Evolutionary conservation across 495 filamentous ascomycete species (phyloP), one percentile per base, ranked within the genome.

Genomic region (Neurospora sp.): DNA sequence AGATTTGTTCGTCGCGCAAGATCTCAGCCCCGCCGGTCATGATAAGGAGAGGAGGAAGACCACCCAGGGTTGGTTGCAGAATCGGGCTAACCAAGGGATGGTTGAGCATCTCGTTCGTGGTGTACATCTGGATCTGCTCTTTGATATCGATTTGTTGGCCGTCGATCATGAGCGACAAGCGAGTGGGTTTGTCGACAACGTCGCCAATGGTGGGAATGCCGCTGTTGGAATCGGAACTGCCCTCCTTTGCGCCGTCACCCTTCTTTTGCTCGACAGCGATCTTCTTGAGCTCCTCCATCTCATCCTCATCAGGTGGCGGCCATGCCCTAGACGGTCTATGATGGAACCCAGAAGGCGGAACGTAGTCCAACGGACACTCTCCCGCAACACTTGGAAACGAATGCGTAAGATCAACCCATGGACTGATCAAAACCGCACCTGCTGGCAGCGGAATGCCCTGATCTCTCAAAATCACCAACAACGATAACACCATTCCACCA

Each of bases 321-420:
- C 95, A 98, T 12, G 93, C 89, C 27, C 84, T 80, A 0, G 93
- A 96, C 0, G 95, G 95, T 72, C 89, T 92, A 71, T 97, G 93
- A 40, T 92, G 88, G 78, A 98, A 98, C 0, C 95, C 95, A 74
- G 91, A 89, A 0, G 90, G 81, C 18, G 95, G 95, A 35, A 98
- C 94, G 77, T 97, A 98, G 78, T 98, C 95, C 18, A 89, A 80
- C 1, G 89, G 89, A 74, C 88, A 90, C 54, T 94, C 90, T 18
- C 84, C 86, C 16, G 90, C 89, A 44, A 97, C 89, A 75, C 94
- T 97, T 0, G 95, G 95, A 76, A 98, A 98, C 0, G 93, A 96
- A 80, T 98, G 95, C 11, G 93, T 97, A 40, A 98, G 82, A 80
- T 98, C 95, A 3, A 92, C 93, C 95, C 95, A 98, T 0, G 95